Evolutionary conservation across 1,139 yeast species (phyloP), one percentile per base, ranked within the genome.

Genomic region (Saccharomycopsis crataegensis): DNA sequence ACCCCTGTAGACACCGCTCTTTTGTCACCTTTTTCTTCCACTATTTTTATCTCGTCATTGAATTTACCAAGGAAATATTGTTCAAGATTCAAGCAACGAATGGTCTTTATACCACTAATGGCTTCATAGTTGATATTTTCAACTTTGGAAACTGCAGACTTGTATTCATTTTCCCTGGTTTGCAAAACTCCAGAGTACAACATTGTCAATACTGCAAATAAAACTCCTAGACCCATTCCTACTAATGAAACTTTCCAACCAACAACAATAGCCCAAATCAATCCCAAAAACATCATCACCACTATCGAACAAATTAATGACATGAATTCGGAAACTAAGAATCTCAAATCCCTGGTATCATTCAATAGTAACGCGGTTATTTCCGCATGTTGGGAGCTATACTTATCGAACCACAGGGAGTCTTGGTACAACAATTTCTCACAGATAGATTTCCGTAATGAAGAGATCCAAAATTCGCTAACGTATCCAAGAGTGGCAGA

Each of bases 211-310:
- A 78, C 17, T 2, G 76, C 67, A 54, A 85, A 80, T 32, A 80
- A 60, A 0, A 96, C 94, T 8, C 86, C 76, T 65, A 90, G 74
- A 0, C 96, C 75, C 8, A 90, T 62, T 1, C 96, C 94, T 1
- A 88, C 93, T 14, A 91, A 68, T 1, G 96, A 79, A 49, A 93
- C 70, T 61, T 83, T 86, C 98, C 98, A 93, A 0, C 96, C 96
- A n/a, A 76, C 65, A 0, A 75, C 74, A 6, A 89, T 60, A 0
- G 96, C 82, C 97, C 98, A 91, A 6, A 79, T 70, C 4, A 82
- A 61, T 2, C 96, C 95, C 28, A 82, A 68, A 0, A 72, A 44
- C 0, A 84, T 71, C 54, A 90, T 74, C 0, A 80, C 70, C 1
- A 77, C 53, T 49, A 86, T 73, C 4, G 83, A 78, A 1, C 80